These are phyloP conservation scores for Fusarium xylarioides DNA, from an alignment of 2,329 filamentous ascomycete species.

Conservation along the genomic window DNA sequence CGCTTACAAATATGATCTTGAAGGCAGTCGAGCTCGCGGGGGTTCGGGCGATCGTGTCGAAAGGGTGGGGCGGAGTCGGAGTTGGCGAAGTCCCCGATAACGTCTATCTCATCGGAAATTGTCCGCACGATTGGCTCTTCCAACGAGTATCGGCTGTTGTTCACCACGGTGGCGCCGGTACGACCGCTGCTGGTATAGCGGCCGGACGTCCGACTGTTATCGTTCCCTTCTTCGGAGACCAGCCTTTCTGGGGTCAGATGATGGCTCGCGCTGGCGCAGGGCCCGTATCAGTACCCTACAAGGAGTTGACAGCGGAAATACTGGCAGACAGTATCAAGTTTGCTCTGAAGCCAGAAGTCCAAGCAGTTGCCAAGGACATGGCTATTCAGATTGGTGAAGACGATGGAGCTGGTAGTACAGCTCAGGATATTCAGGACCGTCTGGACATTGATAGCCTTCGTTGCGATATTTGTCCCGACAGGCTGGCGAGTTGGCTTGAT, in stretches of 20 bases:
- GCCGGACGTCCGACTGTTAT: slow-evolving; percentile 70
- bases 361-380: slow-evolving; percentile 51
- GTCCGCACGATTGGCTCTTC: slow-evolving; percentile 74
- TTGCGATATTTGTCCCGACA: slow-evolving; percentile 66
- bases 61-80: slow-evolving; percentile 72
- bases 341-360: slow-evolving; percentile 60
- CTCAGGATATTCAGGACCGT: slow-evolving; percentile 63
- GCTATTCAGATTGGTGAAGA: slow-evolving; percentile 63
- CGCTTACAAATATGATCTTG: slow-evolving; percentile 66
- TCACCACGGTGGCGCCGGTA: slow-evolving; percentile 72
- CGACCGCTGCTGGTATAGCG: slow-evolving; percentile 70
- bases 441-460: slow-evolving; percentile 63
- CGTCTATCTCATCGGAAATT: slow-evolving; percentile 70
- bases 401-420: slow-evolving; percentile 61
- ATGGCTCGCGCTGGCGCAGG: slow-evolving; percentile 68
- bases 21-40: slow-evolving; percentile 66
- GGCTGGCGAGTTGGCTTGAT: slow-evolving; percentile 69
- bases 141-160: slow-evolving; percentile 66
- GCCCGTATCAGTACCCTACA: slow-evolving; percentile 65
- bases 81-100: slow-evolving; percentile 56
- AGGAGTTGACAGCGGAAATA: slow-evolving; percentile 64
- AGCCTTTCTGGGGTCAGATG: slow-evolving; percentile 74
- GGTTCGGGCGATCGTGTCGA: slow-evolving; percentile 68
- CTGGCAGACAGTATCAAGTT: slow-evolving; percentile 62
- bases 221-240: slow-evolving; percentile 72